These are phyloP conservation scores for Fusarium goolgardi DNA, from an alignment of 2,329 filamentous ascomycete genomes.

Conservation along the genomic window DNA sequence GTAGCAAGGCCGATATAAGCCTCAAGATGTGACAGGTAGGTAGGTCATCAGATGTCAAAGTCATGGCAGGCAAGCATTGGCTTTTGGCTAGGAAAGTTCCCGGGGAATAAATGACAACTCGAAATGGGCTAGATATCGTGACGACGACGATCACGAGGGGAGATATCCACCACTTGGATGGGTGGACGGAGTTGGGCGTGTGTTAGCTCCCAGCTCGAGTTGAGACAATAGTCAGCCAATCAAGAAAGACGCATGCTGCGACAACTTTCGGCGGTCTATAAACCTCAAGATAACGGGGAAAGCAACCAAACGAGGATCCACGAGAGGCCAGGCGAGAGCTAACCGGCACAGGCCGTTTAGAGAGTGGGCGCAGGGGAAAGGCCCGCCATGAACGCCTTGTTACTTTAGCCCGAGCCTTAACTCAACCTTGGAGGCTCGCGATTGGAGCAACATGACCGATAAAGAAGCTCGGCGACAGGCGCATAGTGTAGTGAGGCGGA, in stretches of 20 bases:
- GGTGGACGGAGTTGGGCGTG: conserved; percentile 23
- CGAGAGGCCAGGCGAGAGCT: neutral
- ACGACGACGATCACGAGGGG: conserved; percentile 40
- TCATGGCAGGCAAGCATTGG: conserved; percentile 19
- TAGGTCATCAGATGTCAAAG: conserved; percentile 38
- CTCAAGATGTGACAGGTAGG: conserved; percentile 30
- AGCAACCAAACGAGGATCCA: conserved; percentile 5
- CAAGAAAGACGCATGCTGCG: neutral
- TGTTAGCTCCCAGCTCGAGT: conserved; percentile 14
- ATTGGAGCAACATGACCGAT: conserved; percentile 31
- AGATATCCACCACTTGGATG: conserved; percentile 31
- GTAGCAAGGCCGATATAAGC: conserved; percentile 40
- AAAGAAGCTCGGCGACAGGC: conserved; percentile 31
- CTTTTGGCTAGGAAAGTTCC: conserved; percentile 18
- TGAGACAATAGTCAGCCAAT: conserved; percentile 15
- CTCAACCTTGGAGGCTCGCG: conserved; percentile 7
- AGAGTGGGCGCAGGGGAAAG: conserved; percentile 34
- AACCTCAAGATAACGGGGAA: conserved; percentile 18
- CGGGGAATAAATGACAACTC: conserved; percentile 32
- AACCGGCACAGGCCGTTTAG: conserved; percentile 6
- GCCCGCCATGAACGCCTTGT: conserved; percentile 22
- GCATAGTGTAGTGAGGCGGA: conserved; percentile 24
- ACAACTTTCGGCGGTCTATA: conserved; percentile 21
- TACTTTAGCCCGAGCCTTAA: conserved; percentile 28
- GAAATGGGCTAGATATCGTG: conserved; percentile 35